Evolutionary conservation across 139 green algal species (phyloP), one percentile per base, ranked within the genome.

Genomic region (Gonium pectorale): DNA sequence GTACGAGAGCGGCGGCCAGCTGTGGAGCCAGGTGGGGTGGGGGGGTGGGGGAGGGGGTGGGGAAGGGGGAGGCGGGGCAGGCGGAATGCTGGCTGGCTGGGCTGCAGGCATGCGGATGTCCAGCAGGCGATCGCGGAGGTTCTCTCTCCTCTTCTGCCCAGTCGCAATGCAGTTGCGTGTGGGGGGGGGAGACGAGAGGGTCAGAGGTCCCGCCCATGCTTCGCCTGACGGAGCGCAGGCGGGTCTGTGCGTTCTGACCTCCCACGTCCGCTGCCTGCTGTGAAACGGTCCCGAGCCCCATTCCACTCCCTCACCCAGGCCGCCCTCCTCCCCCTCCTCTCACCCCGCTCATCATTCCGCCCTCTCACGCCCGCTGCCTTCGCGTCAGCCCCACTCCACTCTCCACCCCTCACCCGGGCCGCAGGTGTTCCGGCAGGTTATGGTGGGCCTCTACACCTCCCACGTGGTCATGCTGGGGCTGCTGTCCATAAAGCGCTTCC

Each of bases 391-490:
- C 3, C 54, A 31, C 38, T 29, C 40, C 63, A 29, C 63, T 29
- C 59, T 40, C 78, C 43, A 15, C 41, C 43, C 43, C n/a, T 52
- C 43, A 44, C 63, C 5, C 52, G 5, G 29, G 33, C 9, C 43
- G 3, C 85, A 92, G 41, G 83, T 94, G 33, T 95, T 94, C 70
- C 56, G 91, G 37, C 93, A 96, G 71, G 86, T 92, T 59, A 90
- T 94, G 69, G 44, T 79, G 11, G 90, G 85, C 2, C 54, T 95
- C n/a, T 79, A 95, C 78, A 86, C 92, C 69, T 90, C 93, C 80
- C 93, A 95, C 79, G 51, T 93, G 33, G 88, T 96, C 35, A 92
- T 91, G 85, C 51, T 93, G 6, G 88, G 70, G 21, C 81, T 96
- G 38, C 79, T 95, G 52, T 72, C 73, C 63, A 69, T 96, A 27